A percentile compares a stretch with the other conserved stretches of the same genome.
Conservation (phyloP, 2,329 filamentous ascomycete species). For the Alternaria metachromatica region DNA sequence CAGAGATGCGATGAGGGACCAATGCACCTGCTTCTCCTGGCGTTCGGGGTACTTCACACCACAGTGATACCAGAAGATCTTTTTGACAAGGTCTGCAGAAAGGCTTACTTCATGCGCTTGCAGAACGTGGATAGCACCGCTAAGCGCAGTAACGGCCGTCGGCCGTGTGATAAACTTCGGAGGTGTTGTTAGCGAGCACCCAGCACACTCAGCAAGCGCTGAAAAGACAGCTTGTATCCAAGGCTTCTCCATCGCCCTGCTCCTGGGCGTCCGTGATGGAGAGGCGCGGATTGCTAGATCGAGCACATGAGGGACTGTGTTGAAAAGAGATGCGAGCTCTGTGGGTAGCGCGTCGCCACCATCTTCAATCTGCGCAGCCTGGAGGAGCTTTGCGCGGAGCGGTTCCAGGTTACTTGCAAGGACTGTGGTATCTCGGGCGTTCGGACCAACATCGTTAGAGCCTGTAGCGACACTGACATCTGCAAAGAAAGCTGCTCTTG, state of each 20-base stretch:
- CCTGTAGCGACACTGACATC: slow-evolving; percentile 13
- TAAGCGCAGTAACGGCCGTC: slow-evolving; percentile 32
- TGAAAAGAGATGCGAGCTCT: slow-evolving; percentile 30
- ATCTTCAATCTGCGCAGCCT: slow-evolving; percentile 42
- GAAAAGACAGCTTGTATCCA: slow-evolving; percentile 54
- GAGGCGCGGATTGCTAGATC: slow-evolving; percentile 52
- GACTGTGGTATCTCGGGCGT: slow-evolving; percentile 16
- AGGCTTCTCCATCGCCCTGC: slow-evolving; percentile 49
- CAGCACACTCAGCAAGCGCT: slow-evolving; percentile 45
- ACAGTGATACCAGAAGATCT: slow-evolving; percentile 46
- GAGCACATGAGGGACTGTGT: slow-evolving; percentile 44
- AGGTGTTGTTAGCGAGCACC: slow-evolving; percentile 34
- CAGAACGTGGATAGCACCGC: slow-evolving; percentile 34
- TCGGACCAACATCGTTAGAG: not conserved
- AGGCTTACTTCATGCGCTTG: slow-evolving; percentile 32
- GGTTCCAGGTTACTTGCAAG: slow-evolving; percentile 32
- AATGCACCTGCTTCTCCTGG: slow-evolving; percentile 29
- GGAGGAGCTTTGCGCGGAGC: slow-evolving; percentile 39
- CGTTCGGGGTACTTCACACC: slow-evolving; percentile 36
- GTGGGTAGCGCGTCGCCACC: slow-evolving; percentile 28
- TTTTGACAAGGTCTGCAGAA: slow-evolving; percentile 35
- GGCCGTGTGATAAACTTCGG: slow-evolving; percentile 27
- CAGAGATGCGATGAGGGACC: slow-evolving; percentile 43
- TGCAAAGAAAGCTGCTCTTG: slow-evolving; percentile 47
- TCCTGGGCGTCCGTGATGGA: slow-evolving; percentile 49